Conservation (phyloP, 768 basidiomycete species). For the Imleria badia region DNA sequence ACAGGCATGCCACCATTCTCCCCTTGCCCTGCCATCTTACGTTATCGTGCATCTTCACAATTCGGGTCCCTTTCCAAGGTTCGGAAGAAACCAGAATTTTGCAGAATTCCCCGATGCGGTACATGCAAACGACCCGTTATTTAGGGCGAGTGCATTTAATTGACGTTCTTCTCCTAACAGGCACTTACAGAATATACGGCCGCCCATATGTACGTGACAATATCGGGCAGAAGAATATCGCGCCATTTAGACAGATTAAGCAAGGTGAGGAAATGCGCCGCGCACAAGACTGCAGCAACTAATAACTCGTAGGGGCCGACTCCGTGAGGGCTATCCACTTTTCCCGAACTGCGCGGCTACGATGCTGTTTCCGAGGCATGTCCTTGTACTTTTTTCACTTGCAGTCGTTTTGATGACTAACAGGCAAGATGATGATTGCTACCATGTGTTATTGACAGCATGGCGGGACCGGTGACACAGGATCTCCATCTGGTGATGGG, state of each 20-base stretch:
- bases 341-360: neutral
- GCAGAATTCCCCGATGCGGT: neutral
- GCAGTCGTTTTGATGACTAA: constrained; percentile 9
- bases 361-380: constrained; percentile 1
- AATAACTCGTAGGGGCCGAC: neutral
- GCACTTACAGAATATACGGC: neutral
- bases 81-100: neutral
- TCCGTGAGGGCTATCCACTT: neutral
- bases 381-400: neutral
- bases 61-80: constrained; percentile 4
- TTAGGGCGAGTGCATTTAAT: neutral
- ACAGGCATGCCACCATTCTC: neutral
- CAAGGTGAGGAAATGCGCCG: neutral
- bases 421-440: neutral
- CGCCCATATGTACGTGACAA: constrained; percentile 3
- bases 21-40: constrained; percentile 10
- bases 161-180: neutral
- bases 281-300: neutral
- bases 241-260: neutral
- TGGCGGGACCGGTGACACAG: constrained; percentile 17
- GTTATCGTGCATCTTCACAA: constrained; percentile 8
- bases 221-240: neutral
- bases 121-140: neutral
- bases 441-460: constrained; percentile 7
- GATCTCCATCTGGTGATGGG: constrained; percentile 9